These are phyloP conservation scores for Alternaria metachromatica DNA, from an alignment of 2,329 filamentous ascomycete genomes.

Conservation along the genomic window DNA sequence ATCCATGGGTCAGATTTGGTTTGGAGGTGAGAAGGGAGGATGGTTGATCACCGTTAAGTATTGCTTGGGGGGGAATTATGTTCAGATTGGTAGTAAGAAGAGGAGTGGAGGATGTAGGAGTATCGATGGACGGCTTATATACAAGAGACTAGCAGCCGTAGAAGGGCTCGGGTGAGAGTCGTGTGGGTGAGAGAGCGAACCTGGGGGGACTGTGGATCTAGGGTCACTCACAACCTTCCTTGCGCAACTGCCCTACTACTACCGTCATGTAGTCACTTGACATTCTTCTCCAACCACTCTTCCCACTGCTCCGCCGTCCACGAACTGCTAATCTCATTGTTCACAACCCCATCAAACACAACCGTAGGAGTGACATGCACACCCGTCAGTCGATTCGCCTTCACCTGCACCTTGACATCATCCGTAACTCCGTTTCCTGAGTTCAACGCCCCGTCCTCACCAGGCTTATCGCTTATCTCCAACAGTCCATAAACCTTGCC, in stretches of 20 bases:
- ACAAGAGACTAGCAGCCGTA: neutral
- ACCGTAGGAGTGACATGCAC: slow-evolving; percentile 93
- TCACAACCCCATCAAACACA: slow-evolving; percentile 84
- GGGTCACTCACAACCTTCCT: neutral
- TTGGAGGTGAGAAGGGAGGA: neutral
- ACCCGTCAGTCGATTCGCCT: slow-evolving; percentile 77
- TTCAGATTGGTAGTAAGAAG: neutral
- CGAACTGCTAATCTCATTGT: slow-evolving; percentile 76
- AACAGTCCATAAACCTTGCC: slow-evolving; percentile 73
- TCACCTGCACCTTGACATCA: slow-evolving; percentile 83
- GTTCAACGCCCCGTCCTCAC: slow-evolving; percentile 73
- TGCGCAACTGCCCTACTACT: neutral
- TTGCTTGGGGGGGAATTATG: neutral
- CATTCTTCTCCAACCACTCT: slow-evolving; percentile 76
- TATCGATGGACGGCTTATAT: neutral
- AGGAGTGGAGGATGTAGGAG: neutral
- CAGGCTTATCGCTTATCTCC: slow-evolving; percentile 71
- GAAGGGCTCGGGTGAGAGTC: neutral
- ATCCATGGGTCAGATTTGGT: neutral
- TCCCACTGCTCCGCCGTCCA: slow-evolving; percentile 85
- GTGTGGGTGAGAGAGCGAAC: neutral
- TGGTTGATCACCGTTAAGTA: neutral
- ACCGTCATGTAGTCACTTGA: slow-evolving; percentile 55
- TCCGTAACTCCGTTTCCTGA: slow-evolving; percentile 81
- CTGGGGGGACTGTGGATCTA: neutral